A percentile compares a stretch with the other conserved stretches of the same genome.
Evolutionary conservation across 371 early-diverging fungal species (phyloP).

Genomic region (Circinella umbellata): DNA sequence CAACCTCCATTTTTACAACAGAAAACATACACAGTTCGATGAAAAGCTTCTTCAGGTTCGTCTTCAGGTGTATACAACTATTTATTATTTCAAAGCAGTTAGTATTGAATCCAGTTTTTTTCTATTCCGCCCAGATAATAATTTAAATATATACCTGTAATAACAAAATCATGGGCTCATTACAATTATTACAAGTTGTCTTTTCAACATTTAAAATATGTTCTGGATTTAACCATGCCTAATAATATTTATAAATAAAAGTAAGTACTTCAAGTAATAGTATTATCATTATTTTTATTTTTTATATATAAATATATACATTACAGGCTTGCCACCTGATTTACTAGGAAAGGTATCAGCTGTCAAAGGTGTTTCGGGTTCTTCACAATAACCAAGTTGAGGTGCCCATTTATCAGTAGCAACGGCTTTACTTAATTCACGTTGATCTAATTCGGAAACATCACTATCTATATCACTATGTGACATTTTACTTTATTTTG

Average conservation of each 20-base stretch:
- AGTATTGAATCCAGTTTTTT: too few species aligned
- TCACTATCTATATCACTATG: slow-evolving; percentile 35
- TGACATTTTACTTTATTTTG: not conserved
- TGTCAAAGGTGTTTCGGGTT: slow-evolving; percentile 63
- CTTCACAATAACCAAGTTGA: slow-evolving; percentile 82
- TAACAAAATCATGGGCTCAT: slow-evolving; percentile 79
- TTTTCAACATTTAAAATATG: slow-evolving; percentile 63
- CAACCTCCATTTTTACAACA: slow-evolving; percentile 89
- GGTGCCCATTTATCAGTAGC: slow-evolving; percentile 41
- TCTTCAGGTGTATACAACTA: slow-evolving; percentile 95
- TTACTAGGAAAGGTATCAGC: slow-evolving; percentile 82
- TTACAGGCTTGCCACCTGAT: slow-evolving; percentile 88
- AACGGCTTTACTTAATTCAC: slow-evolving; percentile 34
- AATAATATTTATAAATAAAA: not conserved
- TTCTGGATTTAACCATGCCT: slow-evolving; percentile 89
- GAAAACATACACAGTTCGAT: slow-evolving; percentile 89
- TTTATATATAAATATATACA: too few species aligned
- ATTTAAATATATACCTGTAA: slow-evolving; percentile 70
- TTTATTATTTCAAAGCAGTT: not conserved
- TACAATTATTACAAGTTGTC: slow-evolving; percentile 81
- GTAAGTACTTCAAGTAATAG: too few species aligned
- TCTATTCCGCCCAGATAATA: not conserved
- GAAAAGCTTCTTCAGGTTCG: slow-evolving; percentile 84
- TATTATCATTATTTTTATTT: too few species aligned
- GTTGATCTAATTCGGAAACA: slow-evolving; percentile 39